Percentiles rank a stretch among this genome's conserved stretches.
Evolutionary conservation across 2,329 filamentous ascomycete genomes (phyloP).

Genomic region (Metarhizium anisopliae): DNA sequence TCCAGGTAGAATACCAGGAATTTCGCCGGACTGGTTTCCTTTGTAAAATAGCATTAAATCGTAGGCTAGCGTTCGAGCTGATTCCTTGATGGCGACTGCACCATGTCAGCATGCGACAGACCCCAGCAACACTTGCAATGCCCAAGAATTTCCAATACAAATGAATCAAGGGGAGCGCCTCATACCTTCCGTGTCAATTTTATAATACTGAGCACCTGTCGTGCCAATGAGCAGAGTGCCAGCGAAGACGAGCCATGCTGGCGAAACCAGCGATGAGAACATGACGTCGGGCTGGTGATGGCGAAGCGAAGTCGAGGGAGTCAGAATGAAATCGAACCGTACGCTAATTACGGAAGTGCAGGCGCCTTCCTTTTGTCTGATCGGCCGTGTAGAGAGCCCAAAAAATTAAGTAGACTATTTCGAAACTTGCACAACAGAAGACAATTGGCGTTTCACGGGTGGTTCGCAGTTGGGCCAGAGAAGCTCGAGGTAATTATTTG

Average conservation of each 20-base stretch:
- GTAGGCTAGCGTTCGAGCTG: constrained; percentile 38
- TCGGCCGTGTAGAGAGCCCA: background rate
- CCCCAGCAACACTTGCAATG: background rate
- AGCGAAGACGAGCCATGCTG: constrained; percentile 3
- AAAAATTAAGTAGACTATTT: background rate
- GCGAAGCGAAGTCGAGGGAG: background rate
- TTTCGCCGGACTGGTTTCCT: constrained; percentile 40
- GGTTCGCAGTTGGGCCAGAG: background rate
- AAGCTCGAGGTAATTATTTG: background rate
- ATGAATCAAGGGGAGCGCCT: background rate
- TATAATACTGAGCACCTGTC: constrained; percentile 18
- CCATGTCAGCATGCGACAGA: background rate
- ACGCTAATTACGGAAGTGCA: background rate
- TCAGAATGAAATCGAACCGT: too few species aligned
- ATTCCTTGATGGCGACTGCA: constrained; percentile 35
- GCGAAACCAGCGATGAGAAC: background rate
- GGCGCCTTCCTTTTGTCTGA: background rate
- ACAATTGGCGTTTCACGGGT: background rate
- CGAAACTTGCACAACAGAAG: too few species aligned
- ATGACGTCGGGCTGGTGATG: background rate
- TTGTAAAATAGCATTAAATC: constrained; percentile 43
- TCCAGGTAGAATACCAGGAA: constrained; percentile 48
- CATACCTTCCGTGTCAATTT: constrained; percentile 22
- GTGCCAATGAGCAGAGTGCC: constrained; percentile 4
- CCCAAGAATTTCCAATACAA: background rate